Percentiles rank a stretch among this genome's conserved stretches.
phyloP scores from a whole-genome alignment of 2,329 filamentous ascomycete genomes.

The Aotearoamyces nothofagi region DNA sequence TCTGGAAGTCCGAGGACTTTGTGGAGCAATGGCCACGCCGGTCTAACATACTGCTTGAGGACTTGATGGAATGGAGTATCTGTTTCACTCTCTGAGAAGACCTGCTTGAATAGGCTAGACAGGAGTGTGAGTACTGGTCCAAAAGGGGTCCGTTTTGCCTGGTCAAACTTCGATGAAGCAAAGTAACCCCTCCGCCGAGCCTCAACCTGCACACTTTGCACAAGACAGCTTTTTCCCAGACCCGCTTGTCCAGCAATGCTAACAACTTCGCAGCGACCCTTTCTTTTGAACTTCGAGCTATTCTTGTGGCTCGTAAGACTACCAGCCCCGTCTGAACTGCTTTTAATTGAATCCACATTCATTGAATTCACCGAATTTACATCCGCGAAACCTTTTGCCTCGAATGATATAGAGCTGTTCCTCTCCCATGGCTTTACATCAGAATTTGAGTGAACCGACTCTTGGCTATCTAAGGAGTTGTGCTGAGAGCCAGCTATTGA shows the following conservation, averaged over 20 bases:
- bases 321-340: constrained; percentile 15
- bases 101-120: constrained; percentile 50
- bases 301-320: constrained; percentile 14
- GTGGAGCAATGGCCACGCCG: constrained; percentile 49
- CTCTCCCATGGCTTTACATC: constrained; percentile 14
- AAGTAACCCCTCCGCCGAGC: constrained; percentile 47
- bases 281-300: constrained; percentile 37
- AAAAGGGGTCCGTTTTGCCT: constrained; percentile 42
- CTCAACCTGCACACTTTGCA: constrained; percentile 46
- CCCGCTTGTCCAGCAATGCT: constrained; percentile 45
- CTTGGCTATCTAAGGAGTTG: constrained; percentile 11
- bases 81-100: constrained; percentile 51
- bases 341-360: not conserved
- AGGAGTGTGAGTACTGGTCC: constrained; percentile 48
- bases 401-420: constrained; percentile 10
- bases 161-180: constrained; percentile 51
- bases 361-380: too few species aligned
- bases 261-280: constrained; percentile 48
- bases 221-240: constrained; percentile 49
- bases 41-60: constrained; percentile 45
- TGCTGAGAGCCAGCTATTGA: constrained; percentile 10
- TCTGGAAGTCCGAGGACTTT: constrained; percentile 48
- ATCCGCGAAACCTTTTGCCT: constrained; percentile 3
- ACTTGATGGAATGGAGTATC: constrained; percentile 47
- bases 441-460: constrained; percentile 5